Conservation (phyloP, 371 early-diverging fungal genomes). For the Mortierella sp. region DNA sequence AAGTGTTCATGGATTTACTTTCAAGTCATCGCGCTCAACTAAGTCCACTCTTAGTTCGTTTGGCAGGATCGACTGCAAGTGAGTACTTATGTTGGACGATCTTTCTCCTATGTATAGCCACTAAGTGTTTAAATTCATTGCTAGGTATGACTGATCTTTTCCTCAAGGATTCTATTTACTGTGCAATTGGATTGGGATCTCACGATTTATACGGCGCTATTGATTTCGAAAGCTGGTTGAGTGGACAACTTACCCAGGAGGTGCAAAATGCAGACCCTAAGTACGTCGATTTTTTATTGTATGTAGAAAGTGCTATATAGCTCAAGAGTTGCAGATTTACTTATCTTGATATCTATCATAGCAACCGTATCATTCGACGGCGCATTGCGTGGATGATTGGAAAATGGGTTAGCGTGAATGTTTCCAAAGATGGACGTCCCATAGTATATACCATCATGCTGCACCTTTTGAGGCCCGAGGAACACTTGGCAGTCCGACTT, state of each 20-base stretch:
- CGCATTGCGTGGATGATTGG: conserved; percentile 88
- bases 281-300: conserved; percentile 43
- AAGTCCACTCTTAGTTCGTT: conserved; percentile 72
- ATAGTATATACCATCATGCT: conserved; percentile 78
- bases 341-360: conserved; percentile 22
- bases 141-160: conserved; percentile 68
- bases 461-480: conserved; percentile 73
- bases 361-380: conserved; percentile 74
- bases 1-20: conserved; percentile 83
- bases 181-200: conserved; percentile 85
- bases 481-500: conserved; percentile 87
- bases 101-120: not conserved
- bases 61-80: conserved; percentile 75
- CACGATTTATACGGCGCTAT: conserved; percentile 85
- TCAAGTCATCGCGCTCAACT: conserved; percentile 72
- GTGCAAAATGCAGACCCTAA: conserved; percentile 62
- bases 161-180: conserved; percentile 87
- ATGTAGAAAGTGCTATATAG: not conserved
- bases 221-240: conserved; percentile 87
- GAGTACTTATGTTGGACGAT: conserved; percentile 23
- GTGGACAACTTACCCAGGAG: conserved; percentile 69
- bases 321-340: not conserved
- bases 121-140: not conserved
- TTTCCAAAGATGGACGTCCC: conserved; percentile 73
- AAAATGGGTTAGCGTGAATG: conserved; percentile 88